Percentiles rank a stretch among this genome's conserved stretches.
phyloP scores from a whole-genome alignment of 768 basidiomycete genomes.

The Exidia glandulosa region DNA sequence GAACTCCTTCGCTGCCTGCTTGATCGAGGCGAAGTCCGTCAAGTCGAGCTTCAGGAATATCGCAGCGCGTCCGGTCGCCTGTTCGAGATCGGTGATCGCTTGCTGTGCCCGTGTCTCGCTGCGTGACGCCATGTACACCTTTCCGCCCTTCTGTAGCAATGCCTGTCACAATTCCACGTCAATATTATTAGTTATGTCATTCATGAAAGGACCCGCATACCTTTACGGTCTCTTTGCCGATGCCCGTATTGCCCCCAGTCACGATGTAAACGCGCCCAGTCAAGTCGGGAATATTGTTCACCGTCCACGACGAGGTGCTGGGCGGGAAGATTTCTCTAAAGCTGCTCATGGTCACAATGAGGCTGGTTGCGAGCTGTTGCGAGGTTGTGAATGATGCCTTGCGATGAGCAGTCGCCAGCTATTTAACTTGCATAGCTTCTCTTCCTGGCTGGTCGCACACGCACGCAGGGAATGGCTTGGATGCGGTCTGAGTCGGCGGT shows the following conservation, averaged over 20 bases:
- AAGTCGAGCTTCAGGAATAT: constrained; percentile 23
- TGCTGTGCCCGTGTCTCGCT: background rate
- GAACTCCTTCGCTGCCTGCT: constrained; percentile 13
- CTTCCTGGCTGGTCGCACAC: no score
- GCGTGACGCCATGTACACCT: constrained; percentile 11
- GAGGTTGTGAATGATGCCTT: no score
- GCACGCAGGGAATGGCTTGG: no score
- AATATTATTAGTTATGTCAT: no score
- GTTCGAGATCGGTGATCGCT: constrained; percentile 12
- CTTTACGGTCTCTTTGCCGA: constrained; percentile 10
- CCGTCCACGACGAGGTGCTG: constrained; percentile 6
- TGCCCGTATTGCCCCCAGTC: constrained; percentile 11
- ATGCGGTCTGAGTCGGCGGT: no score
- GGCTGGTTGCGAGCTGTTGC: no score
- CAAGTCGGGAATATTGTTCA: constrained; percentile 10
- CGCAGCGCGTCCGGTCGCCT: constrained; percentile 12
- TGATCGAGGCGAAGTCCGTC: constrained; percentile 20
- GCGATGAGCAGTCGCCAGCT: no score
- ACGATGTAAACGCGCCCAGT: constrained; percentile 12
- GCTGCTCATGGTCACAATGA: no score
- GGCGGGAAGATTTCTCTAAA: no score
- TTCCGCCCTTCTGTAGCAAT: constrained; percentile 44
- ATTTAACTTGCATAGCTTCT: no score
- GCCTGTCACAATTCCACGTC: no score
- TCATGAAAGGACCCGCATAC: constrained; percentile 1